These are phyloP conservation scores for Aspergillus heteromorphus DNA, from an alignment of 495 filamentous ascomycete species.

Conservation along the genomic window DNA sequence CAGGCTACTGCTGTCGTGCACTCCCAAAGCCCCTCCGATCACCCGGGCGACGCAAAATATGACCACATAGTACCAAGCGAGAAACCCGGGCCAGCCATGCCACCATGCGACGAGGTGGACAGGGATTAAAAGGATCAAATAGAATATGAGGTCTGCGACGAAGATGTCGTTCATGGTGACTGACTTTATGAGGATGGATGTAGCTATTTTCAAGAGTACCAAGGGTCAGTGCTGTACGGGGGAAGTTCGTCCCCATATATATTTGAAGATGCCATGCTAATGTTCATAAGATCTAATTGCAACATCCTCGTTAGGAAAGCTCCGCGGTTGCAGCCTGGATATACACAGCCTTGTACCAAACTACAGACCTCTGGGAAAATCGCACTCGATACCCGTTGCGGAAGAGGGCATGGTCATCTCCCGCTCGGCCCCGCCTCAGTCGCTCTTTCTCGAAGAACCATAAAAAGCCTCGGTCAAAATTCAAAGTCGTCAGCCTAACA, in stretches of 20 bases:
- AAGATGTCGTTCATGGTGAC: constrained; percentile 21
- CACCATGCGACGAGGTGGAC: constrained; percentile 24
- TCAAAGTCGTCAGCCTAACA: not conserved
- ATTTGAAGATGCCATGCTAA: no score
- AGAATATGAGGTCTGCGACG: constrained; percentile 30
- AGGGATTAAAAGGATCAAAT: constrained; percentile 24
- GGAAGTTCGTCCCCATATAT: no score
- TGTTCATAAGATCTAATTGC: no score
- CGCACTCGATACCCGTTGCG: no score
- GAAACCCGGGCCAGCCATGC: constrained; percentile 28
- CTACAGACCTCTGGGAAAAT: no score
- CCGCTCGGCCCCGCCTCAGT: no score
- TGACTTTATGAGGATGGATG: not conserved
- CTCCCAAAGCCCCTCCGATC: constrained; percentile 27
- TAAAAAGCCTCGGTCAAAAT: no score
- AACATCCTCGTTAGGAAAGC: no score
- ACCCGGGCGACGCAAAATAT: constrained; percentile 34
- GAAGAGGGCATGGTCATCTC: no score
- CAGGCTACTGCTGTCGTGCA: constrained; percentile 16
- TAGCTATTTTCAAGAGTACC: not conserved
- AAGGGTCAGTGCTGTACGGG: not conserved
- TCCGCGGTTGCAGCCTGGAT: no score
- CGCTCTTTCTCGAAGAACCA: no score
- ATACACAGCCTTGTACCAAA: no score
- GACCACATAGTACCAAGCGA: constrained; percentile 37